Evolutionary conservation across 352 stramenopile species (phyloP), one percentile per base, ranked within the genome.

Genomic region (Globisporangium splendens): DNA sequence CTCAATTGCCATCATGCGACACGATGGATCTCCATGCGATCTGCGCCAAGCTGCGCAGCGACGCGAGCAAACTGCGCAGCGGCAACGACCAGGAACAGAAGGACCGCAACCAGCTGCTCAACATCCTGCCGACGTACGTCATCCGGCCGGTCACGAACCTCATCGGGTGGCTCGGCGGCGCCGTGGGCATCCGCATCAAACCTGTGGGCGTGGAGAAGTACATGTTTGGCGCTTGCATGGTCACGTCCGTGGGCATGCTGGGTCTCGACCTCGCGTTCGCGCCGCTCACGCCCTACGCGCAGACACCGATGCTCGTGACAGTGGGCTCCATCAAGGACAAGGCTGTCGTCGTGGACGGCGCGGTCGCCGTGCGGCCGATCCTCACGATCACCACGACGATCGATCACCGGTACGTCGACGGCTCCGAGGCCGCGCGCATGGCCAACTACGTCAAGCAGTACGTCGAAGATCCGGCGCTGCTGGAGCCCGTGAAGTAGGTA

Each of bases 161-260:
- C 44, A 69, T 86, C 39, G 73, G 75, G 3, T 92, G 78, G 79
- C 70, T 92, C 4, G 77, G 79, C 21, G 78, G 77, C 28, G 72
- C 71, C 12, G 70, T 83, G 33, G 79, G 79, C 17, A 56, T 88
- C 22, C 69, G 71, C 14, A 85, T 89, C 46, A 61, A 72, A 13
- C 60, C 70, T 0, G 56, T 90, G 17, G 82, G 82, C 15, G 70
- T 92, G 1, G 72, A 86, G 65, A 76, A 70, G 38, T 86, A 89
- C 65, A 85, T 86, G 77, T 89, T 90, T 62, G 82, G 82, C 50
- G 69, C 66, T 50, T 83, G 72, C 60, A 81, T 89, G 69, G 78
- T 92, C 38, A 90, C 78, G 39, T 88, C 80, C 1, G 77, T 89
- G 8, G 78, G 80, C 2, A 84, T 86, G 73, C 85, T 88, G 77